Conservation (phyloP, 2,329 filamentous ascomycete species). For the Ophidiomyces ophidiicola region DNA sequence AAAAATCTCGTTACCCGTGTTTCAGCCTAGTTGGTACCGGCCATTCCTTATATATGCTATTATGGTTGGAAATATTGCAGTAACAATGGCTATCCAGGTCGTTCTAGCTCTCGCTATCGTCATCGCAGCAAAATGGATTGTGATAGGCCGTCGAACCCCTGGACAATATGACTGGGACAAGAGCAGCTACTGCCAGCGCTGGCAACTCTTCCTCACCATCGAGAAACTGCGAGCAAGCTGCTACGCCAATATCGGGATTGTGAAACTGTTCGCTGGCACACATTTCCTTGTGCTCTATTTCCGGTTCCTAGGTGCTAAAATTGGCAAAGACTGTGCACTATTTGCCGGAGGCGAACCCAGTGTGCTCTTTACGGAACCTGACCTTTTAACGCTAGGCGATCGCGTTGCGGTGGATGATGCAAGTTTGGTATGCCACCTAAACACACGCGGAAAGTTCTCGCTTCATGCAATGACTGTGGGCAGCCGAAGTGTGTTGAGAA, state of each 20-base stretch:
- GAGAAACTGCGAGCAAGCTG: not conserved
- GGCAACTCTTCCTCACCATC: slow-evolving; percentile 4
- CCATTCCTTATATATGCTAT: slow-evolving; percentile 1
- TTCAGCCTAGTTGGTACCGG: not conserved
- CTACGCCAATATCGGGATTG: not conserved
- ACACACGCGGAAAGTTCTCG: slow-evolving; percentile 3
- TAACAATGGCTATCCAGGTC: not conserved
- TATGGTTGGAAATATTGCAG: not conserved
- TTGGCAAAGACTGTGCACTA: slow-evolving; percentile 2
- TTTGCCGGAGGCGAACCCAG: slow-evolving; percentile 1
- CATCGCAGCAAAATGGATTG: slow-evolving; percentile 4
- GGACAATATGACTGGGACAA: slow-evolving; percentile 2
- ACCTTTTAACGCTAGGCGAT: slow-evolving; percentile 4
- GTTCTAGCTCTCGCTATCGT: not conserved
- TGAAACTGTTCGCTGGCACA: slow-evolving; percentile 1
- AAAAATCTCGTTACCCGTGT: not conserved
- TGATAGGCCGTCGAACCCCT: slow-evolving; percentile 1
- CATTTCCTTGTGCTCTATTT: slow-evolving; percentile 2
- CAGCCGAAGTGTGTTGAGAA: slow-evolving; percentile 1
- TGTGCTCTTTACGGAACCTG: slow-evolving; percentile 1
- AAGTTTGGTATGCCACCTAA: slow-evolving; percentile 5
- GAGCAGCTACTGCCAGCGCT: slow-evolving; percentile 9
- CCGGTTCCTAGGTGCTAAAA: not conserved
- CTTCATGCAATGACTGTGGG: slow-evolving; percentile 2
- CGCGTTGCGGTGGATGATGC: slow-evolving; percentile 6